Evolutionary conservation across 2,329 filamentous ascomycete genomes (phyloP), one percentile per base, ranked within the genome.

Genomic region (Xenosphaeropsis pyriputrescens): DNA sequence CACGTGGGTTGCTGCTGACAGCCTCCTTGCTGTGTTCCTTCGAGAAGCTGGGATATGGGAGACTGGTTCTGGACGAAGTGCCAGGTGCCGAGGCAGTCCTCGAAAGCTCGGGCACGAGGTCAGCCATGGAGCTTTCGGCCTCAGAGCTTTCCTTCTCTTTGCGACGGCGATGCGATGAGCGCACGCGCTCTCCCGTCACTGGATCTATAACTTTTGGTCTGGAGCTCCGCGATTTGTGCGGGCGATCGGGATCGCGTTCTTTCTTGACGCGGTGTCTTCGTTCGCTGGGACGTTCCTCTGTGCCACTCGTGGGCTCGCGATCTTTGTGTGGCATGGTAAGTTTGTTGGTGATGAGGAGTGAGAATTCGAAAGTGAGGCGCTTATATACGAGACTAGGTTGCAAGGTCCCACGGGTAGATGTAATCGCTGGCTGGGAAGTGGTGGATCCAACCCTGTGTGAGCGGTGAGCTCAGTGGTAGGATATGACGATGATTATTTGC

Each of bases 21-120:
- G 76, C 74, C 61, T 95, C 89, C 58, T 86, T 91, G 65, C 85
- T 93, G 57, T 93, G 85, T 11, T 82, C 82, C 60, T 93, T 95
- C 60, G 83, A 91, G 58, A 93, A 85, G 9, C 70, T 69, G 2
- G 86, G 85, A 54, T 94, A 93, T 6, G 84, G 79, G 32, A 82
- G 54, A 42, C 49, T 53, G 39, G 43, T 48, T 41, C 51, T 47
- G 12, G 52, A 55, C 4, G 45, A 47, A 14, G 50, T 41, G 18
- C 51, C 52, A 32, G 50, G 47, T 9, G 53, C 47, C 38, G 50
- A 54, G n/a, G 53, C 44, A 8, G 51, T 55, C 33, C 54, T 43
- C 36, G 52, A 41, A 30, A 70, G 53, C 49, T 67, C 65, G 16
- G 65, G 65, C 11, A 68, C 63, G 34, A 71, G 53, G 38, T 73